phyloP scores from a whole-genome alignment of 129 eudicot genomes.

The Chrysanthemum makinoi region DNA sequence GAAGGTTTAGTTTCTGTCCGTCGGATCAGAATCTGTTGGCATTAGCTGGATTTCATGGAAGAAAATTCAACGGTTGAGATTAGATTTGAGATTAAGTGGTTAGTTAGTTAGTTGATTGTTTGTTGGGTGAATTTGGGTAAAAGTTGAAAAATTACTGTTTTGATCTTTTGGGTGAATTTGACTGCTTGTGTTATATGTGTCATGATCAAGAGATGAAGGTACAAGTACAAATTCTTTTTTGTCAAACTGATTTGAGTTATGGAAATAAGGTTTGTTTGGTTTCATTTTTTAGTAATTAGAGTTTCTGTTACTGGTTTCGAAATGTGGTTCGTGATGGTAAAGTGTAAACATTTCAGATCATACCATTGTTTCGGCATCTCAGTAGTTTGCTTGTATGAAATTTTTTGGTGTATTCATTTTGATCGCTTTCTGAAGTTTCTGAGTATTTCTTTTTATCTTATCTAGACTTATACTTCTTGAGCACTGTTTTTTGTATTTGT shows the following conservation, averaged over 20 bases:
- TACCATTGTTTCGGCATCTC: too few relatives aligned
- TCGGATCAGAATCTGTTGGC: conserved; percentile 52
- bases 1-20: conserved; percentile 59
- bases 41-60: conserved; percentile 40
- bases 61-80: conserved; percentile 40
- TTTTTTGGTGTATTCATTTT: not conserved
- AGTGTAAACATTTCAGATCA: too few relatives aligned
- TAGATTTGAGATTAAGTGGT: conserved; percentile 17
- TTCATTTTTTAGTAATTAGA: conserved; percentile 16
- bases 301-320: not conserved
- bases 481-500: not conserved
- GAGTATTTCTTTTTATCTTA: not conserved
- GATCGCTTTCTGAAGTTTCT: not conserved
- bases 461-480: not conserved
- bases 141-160: conserved; percentile 20
- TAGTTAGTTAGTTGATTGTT: conserved; percentile 10
- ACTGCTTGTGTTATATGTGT: conserved; percentile 22
- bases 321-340: not conserved
- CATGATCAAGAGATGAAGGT: too few relatives aligned
- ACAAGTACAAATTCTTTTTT: conserved; percentile 6
- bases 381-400: not conserved
- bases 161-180: not conserved
- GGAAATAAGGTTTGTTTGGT: conserved; percentile 6
- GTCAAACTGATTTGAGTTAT: conserved; percentile 30
- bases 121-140: conserved; percentile 14